Evolutionary conservation across 2,329 filamentous ascomycete species (phyloP).

Genomic region (Endocalyx cinctus): DNA sequence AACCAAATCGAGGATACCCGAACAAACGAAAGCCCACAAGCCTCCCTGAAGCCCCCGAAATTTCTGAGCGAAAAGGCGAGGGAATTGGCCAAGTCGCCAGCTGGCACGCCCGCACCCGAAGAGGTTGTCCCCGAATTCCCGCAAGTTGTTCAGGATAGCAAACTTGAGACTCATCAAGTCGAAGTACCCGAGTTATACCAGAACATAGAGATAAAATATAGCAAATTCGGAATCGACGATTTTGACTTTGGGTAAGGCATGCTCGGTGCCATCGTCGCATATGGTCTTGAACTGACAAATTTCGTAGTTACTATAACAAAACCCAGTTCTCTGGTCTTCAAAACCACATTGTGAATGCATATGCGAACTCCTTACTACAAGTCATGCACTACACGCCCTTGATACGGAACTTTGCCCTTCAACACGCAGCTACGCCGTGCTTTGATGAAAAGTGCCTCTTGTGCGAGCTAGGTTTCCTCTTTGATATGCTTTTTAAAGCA

Average conservation of each 20-base stretch:
- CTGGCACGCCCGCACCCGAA: constrained; percentile 36
- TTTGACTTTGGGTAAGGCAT: constrained; percentile 85
- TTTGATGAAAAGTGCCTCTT: constrained; percentile 78
- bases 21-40: constrained; percentile 52
- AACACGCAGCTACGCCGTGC: constrained; percentile 84
- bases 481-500: constrained; percentile 97
- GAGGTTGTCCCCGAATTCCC: constrained; percentile 52
- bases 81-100: constrained; percentile 50
- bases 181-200: constrained; percentile 87
- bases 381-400: constrained; percentile 87
- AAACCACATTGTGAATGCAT: constrained; percentile 95
- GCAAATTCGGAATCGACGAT: constrained; percentile 97
- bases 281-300: constrained; percentile 4
- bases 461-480: constrained; percentile 91
- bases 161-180: constrained; percentile 69
- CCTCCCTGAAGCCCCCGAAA: constrained; percentile 72
- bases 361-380: constrained; percentile 88
- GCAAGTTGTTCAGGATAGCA: constrained; percentile 62
- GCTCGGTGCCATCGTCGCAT: neutral
- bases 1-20: constrained; percentile 83
- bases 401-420: constrained; percentile 79
- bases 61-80: constrained; percentile 92
- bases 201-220: constrained; percentile 97
- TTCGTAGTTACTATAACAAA: constrained; percentile 85
- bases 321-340: constrained; percentile 88